Base-by-base conservation (phyloP, 2,329 filamentous ascomycete genomes). In the Sarocladiaceae sp. region DNA sequence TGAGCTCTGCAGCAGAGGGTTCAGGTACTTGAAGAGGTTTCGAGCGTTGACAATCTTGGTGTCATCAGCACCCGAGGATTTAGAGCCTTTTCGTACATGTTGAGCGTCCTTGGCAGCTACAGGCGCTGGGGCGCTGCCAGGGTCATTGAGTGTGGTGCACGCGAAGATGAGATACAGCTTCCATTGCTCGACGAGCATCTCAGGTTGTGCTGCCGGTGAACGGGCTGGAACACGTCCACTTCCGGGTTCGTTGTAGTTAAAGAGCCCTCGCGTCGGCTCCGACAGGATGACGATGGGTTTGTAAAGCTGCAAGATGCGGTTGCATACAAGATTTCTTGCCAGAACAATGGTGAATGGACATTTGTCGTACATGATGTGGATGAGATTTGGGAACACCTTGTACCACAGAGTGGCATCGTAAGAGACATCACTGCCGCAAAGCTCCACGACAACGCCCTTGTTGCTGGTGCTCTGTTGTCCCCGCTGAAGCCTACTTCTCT, bases 361-460 rank as follows among this genome's bases (percentile, higher is more conserved):
- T 47, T 85, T 85, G 52, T 96, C 88, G 57, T 88, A 94, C 47
- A 89, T 88, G 52, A 95, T 84, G 10, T 88, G 81, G 46, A 98
- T 86, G 24, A 98, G 74, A 56, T 96, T 97, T 3, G 93, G 94
- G 56, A 98, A 98, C 15, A 97, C 84, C 58, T 97, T 98, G 67
- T 93, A 94, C 93, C 93, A 98, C 11, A 98, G 68, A 0, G 90
- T 95, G 3, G 88, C 84, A 59, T 98, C 93, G 56, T 97, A 96
- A 1, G 89, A 88, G 20, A 93, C 82, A 54, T 97, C 93, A 64
- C 93, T 97, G 53, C 88, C 91, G 64, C 93, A 97, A 19, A 98
- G 77, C 59, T 97, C 91, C 26, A 97, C 85, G 15, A 98, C 69
- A 3, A 88, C 91, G 50, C 88, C 90, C 55, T 90, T 83, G 35